phyloP scores from a whole-genome alignment of 441 rosid species.

The Adansonia rubrostipa region DNA sequence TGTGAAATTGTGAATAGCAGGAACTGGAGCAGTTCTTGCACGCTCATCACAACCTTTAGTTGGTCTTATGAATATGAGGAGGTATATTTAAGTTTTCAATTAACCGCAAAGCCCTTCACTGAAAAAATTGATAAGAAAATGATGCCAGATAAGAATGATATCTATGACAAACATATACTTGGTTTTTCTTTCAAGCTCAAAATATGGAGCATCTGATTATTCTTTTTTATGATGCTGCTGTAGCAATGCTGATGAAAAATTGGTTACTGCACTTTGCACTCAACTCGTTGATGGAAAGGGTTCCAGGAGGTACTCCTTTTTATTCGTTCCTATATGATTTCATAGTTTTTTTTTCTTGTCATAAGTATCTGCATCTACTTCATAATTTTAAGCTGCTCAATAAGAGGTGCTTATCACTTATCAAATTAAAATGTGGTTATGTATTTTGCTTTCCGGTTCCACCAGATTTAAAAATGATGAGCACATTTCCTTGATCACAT shows the following conservation, averaged over 20 bases:
- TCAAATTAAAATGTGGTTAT: not conserved
- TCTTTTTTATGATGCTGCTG: conserved; percentile 17
- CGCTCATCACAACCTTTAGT: conserved; percentile 98
- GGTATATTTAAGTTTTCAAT: conserved; percentile 52
- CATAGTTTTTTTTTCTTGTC: not conserved
- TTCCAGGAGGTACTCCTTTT: conserved; percentile 55
- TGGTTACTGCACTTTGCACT: conserved; percentile 89
- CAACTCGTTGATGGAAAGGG: conserved; percentile 59
- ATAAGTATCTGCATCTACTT: not conserved
- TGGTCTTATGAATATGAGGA: conserved; percentile 97
- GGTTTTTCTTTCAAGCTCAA: conserved; percentile 30
- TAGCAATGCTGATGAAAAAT: conserved; percentile 95
- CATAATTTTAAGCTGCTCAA: not conserved
- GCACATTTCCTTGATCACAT: conserved; percentile 8
- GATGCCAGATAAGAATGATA: not conserved
- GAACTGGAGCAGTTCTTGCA: conserved; percentile 94
- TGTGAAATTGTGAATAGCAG: conserved; percentile 44
- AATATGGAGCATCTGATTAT: conserved; percentile 24
- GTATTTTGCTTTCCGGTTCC: not conserved
- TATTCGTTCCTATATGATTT: conserved; percentile 19
- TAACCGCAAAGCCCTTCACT: not conserved
- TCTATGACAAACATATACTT: not conserved
- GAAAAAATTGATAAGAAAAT: conserved; percentile 10
- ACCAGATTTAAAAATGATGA: not conserved
- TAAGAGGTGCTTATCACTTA: not conserved